Evolutionary conservation across 2,329 filamentous ascomycete species (phyloP), one percentile per base, ranked within the genome.

Genomic region (Penicillium sp.): DNA sequence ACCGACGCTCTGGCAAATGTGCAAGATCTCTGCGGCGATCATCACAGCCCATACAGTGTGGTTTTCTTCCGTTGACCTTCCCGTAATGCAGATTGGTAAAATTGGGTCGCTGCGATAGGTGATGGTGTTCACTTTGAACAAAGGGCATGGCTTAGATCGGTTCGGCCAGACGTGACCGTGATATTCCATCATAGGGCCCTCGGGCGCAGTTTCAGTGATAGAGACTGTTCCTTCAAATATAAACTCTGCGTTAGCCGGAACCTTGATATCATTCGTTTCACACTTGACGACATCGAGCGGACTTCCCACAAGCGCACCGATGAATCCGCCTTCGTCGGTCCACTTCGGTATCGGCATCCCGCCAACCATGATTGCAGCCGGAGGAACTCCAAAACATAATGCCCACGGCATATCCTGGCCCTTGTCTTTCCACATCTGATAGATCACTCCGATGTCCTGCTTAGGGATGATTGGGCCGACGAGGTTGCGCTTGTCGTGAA

Each of bases 301-400:
- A 4, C 39, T 47, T 11, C 58, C 60, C 4, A 48, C 47, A 18
- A 65, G 44, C 19, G 62, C 57, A 24, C 58, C 80, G 8, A 82
- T 68, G 48, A 81, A 83, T 3, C 71, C 79, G 3, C 73, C 75
- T 63, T 83, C 81, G 0, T 75, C 75, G 1, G 81, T 67, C 0
- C 79, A 77, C 16, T 77, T 76, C 0, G 80, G 80, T n/a, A 81
- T 64, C 0, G 79, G 79, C 77, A 81, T 79, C 2, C 51, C 48
- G 19, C 70, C 71, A 0, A 58, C 56, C 55, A 59, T 54, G 10
- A 58, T 59, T 10, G 61, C 61, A 10, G 61, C 61, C 16, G 61
- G 58, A 4, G 60, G 61, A 3, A 59, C 60, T 23, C 58, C 60
- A 11, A 64, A 56, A 24, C 55, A 56, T 13, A 61, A 48, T 5